Evolutionary conservation across 2,329 filamentous ascomycete genomes (phyloP).

Genomic region (Colletotrichum cuscutae): DNA sequence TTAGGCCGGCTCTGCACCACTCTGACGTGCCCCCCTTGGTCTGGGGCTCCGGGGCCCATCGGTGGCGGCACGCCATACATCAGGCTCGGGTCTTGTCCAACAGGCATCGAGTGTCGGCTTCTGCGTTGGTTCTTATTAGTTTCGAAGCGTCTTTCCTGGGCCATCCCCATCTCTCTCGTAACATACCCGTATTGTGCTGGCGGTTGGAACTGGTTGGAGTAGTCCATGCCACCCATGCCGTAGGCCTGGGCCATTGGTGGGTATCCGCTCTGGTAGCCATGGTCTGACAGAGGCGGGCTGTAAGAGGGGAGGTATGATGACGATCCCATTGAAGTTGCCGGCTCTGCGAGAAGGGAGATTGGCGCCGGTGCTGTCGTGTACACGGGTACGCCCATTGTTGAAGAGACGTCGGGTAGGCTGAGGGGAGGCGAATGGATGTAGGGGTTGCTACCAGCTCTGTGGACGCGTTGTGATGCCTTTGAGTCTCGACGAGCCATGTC

Average conservation of each 20-base stretch:
- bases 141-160: background rate
- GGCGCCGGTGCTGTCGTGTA: conserved; percentile 63
- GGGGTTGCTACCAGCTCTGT: conserved; percentile 59
- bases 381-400: conserved; percentile 55
- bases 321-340: conserved; percentile 53
- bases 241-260: conserved; percentile 51
- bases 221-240: conserved; percentile 55
- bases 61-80: conserved; percentile 55
- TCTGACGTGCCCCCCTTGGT: conserved; percentile 65
- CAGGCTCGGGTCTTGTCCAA: conserved; percentile 50
- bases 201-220: conserved; percentile 47
- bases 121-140: conserved; percentile 38
- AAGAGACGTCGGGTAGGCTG: conserved; percentile 54
- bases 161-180: background rate
- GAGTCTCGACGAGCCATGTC: conserved; percentile 69
- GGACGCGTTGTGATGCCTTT: conserved; percentile 62
- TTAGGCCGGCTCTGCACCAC: conserved; percentile 85
- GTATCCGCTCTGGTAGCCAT: conserved; percentile 44
- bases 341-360: conserved; percentile 62
- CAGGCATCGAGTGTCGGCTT: conserved; percentile 50
- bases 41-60: conserved; percentile 42
- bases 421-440: conserved; percentile 54
- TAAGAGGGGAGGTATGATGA: conserved; percentile 62
- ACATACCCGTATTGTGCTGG: conserved; percentile 54
- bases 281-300: conserved; percentile 58